A percentile compares a stretch with the other conserved stretches of the same genome.
Conservation (phyloP, 1,139 yeast species). For the Candida smagusa region DNA sequence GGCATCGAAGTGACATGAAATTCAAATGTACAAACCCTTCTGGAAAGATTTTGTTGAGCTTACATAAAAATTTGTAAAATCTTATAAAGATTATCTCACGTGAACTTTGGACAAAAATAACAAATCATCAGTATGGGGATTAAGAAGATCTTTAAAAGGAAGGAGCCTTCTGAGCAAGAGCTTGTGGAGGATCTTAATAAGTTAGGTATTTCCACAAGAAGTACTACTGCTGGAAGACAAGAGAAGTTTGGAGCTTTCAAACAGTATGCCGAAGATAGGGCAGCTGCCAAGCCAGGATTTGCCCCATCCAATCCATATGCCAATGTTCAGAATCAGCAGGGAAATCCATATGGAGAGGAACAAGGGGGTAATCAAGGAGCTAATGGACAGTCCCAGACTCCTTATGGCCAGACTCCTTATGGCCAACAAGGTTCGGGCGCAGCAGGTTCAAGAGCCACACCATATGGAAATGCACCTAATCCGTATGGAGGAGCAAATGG, state of each 20-base stretch:
- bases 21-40: no score
- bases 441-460: constrained; percentile 1
- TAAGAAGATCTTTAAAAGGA: constrained; percentile 54
- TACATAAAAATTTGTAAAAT: no score
- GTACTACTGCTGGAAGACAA: constrained; percentile 30
- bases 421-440: constrained; percentile 8
- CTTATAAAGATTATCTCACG: no score
- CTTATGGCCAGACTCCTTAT: constrained; percentile 14
- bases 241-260: constrained; percentile 67
- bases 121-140: constrained; percentile 32
- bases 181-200: constrained; percentile 49
- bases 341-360: constrained; percentile 27
- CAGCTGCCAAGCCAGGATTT: constrained; percentile 38
- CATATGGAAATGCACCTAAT: constrained; percentile 1
- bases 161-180: constrained; percentile 60
- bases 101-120: background rate
- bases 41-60: no score
- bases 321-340: constrained; percentile 15
- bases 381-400: constrained; percentile 4
- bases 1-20: no score
- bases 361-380: constrained; percentile 3
- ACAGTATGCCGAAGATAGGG: constrained; percentile 53
- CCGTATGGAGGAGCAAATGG: constrained; percentile 5
- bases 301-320: constrained; percentile 49
- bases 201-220: constrained; percentile 52